Percentiles rank a stretch among this genome's conserved stretches.
Conservation (phyloP, 768 basidiomycete species). For the Pholiota microspora region DNA sequence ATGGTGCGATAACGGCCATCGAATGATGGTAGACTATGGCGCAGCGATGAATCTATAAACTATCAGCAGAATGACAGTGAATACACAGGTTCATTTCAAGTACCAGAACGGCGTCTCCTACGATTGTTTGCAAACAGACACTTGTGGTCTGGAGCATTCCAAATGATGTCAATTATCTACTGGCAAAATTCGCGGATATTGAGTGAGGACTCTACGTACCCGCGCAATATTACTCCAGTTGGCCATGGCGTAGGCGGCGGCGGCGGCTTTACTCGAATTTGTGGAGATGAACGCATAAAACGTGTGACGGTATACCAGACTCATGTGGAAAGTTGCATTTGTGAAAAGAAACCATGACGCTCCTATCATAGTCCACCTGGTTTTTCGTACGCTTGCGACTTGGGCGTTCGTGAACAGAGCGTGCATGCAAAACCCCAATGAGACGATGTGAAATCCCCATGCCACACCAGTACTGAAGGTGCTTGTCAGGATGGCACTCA, state of each 20-base stretch:
- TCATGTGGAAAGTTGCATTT: constrained; percentile 9
- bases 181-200: constrained; percentile 7
- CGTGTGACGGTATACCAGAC: constrained; percentile 8
- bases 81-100: neutral
- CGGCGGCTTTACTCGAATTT: constrained; percentile 5
- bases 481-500: constrained; percentile 3
- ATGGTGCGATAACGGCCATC: constrained; percentile 14
- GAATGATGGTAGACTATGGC: constrained; percentile 19
- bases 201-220: neutral
- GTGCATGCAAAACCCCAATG: constrained; percentile 6
- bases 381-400: neutral
- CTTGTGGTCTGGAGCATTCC: neutral
- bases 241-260: constrained; percentile 6
- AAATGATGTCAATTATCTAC: neutral
- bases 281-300: constrained; percentile 12
- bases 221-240: constrained; percentile 12
- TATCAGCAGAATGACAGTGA: neutral
- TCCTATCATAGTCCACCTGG: constrained; percentile 8
- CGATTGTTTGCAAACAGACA: constrained; percentile 5
- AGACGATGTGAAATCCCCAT: constrained; percentile 12
- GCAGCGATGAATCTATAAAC: constrained; percentile 19
- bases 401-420: constrained; percentile 7
- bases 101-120: constrained; percentile 15
- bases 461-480: constrained; percentile 9
- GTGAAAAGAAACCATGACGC: neutral